These are phyloP conservation scores for Eucalyptus caleyi DNA, from an alignment of 345 rosid genomes.

Conservation along the genomic window DNA sequence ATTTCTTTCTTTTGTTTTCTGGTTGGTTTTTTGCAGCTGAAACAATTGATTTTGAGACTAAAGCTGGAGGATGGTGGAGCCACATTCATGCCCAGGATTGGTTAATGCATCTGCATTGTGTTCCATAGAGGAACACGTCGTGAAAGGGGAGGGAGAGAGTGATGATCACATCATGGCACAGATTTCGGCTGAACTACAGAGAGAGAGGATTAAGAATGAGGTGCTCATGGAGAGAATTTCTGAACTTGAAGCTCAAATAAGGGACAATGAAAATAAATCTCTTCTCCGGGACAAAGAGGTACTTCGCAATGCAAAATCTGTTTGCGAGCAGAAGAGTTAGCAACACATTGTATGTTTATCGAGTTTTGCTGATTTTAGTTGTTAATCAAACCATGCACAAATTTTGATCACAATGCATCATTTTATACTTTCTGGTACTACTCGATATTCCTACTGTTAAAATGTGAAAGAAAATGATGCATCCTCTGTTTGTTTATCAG, in stretches of 20 bases:
- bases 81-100: constrained; percentile 22
- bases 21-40: neutral
- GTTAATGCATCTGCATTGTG: constrained; percentile 29
- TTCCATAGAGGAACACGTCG: constrained; percentile 18
- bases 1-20: neutral
- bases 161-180: constrained; percentile 1
- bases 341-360: neutral
- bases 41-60: neutral
- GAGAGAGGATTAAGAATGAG: constrained; percentile 35
- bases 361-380: neutral
- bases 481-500: neutral
- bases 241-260: constrained; percentile 34
- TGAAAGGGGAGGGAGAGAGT: constrained; percentile 11
- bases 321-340: neutral
- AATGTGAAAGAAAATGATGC: neutral
- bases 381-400: neutral
- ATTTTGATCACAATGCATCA: neutral
- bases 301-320: neutral
- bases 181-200: constrained; percentile 31
- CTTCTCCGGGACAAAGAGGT: constrained; percentile 6
- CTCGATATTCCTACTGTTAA: neutral
- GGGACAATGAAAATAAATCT: constrained; percentile 8
- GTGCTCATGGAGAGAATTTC: constrained; percentile 41
- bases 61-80: constrained; percentile 21
- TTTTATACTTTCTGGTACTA: neutral